A percentile compares a stretch with the other conserved stretches of the same genome.
These are phyloP conservation scores for Thelephora aurantiotincta DNA, from an alignment of 768 basidiomycete species.

Conservation along the genomic window DNA sequence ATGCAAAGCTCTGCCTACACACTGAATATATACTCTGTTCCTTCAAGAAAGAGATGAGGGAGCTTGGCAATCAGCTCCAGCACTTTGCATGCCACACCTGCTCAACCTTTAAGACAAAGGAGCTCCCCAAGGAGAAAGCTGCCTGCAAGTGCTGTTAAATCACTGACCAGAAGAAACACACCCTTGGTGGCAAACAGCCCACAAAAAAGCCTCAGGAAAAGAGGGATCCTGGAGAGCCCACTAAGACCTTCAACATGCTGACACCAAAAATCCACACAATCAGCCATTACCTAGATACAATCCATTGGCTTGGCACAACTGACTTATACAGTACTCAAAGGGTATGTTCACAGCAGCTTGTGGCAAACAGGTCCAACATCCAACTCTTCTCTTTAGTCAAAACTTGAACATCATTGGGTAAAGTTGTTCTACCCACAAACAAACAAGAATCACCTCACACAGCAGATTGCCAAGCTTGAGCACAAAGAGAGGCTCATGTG, in stretches of 20 bases:
- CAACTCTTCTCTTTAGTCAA: slow-evolving; percentile 13
- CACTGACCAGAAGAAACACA: too few species aligned
- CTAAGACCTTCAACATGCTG: slow-evolving; percentile 15
- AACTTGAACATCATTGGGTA: slow-evolving; percentile 17
- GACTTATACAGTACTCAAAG: slow-evolving; percentile 21
- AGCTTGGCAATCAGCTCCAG: background rate
- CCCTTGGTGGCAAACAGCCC: background rate
- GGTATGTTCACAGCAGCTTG: slow-evolving; percentile 10
- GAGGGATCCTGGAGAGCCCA: background rate
- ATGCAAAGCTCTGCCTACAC: slow-evolving; percentile 10
- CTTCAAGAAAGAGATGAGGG: slow-evolving; percentile 3
- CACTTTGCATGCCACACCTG: background rate
- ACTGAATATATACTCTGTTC: slow-evolving; percentile 6
- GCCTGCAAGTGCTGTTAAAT: background rate
- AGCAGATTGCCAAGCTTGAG: slow-evolving; percentile 17
- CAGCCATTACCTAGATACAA: slow-evolving; percentile 17
- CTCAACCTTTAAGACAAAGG: background rate
- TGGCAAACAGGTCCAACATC: background rate
- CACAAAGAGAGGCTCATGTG: slow-evolving; percentile 4
- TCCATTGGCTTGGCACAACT: slow-evolving; percentile 18
- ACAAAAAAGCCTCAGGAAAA: background rate
- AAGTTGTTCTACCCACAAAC: slow-evolving; percentile 16
- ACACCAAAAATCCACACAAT: slow-evolving; percentile 23
- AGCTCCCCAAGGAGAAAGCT: background rate
- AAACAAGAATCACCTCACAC: slow-evolving; percentile 12